Evolutionary conservation across 441 rosid genomes (phyloP).

Genomic region (Gossypium lobatum): DNA sequence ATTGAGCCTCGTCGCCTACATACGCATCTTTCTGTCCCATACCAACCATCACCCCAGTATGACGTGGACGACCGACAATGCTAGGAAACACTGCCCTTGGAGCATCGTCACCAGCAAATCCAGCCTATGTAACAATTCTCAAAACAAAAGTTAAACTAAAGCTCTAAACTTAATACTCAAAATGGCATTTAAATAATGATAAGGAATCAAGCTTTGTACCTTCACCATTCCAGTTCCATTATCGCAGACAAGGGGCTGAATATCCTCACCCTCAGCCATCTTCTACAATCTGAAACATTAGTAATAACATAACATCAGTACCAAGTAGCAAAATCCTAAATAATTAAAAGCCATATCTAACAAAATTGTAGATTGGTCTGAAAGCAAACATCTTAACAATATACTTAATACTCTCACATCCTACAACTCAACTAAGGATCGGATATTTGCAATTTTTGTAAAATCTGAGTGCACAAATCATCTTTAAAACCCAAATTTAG

Average conservation of each 20-base stretch:
- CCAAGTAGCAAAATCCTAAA: not conserved
- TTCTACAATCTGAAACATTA: conserved; percentile 12
- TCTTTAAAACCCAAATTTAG: not conserved
- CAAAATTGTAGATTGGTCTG: not conserved
- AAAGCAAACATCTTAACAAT: not conserved
- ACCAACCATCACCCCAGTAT: conserved; percentile 2
- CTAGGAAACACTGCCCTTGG: conserved; percentile 4
- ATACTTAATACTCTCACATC: not conserved
- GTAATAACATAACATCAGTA: conserved; percentile 5
- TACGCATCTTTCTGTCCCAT: conserved; percentile 5
- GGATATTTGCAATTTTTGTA: not conserved
- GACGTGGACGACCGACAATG: not conserved
- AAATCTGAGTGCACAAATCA: not conserved
- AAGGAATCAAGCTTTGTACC: conserved; percentile 20
- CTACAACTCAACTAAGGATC: not conserved
- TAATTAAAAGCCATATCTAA: not conserved
- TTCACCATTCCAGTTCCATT: conserved; percentile 67
- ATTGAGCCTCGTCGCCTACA: conserved; percentile 3
- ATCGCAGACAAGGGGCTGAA: conserved; percentile 69
- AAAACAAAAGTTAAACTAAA: not conserved
- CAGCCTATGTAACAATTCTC: not conserved
- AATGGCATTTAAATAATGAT: not conserved
- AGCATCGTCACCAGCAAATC: conserved; percentile 6
- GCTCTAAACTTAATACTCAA: not conserved
- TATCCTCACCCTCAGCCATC: conserved; percentile 53